Percentiles rank a stretch among this genome's conserved stretches.
phyloP scores from a whole-genome alignment of 306 rosid genomes.

The Arachis hypogaea region DNA sequence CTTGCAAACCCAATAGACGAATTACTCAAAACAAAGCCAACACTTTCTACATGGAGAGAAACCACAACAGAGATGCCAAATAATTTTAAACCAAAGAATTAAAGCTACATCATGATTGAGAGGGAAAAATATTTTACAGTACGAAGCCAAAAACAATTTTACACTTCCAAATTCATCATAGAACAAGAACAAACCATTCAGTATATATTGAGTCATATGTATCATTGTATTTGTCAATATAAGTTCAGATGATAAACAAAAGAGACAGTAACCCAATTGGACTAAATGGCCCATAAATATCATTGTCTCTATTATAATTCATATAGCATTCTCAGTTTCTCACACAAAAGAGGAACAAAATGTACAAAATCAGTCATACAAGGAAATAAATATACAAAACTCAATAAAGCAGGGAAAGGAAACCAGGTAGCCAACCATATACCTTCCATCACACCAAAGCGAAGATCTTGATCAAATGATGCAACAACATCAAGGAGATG shows the following conservation, averaged over 20 bases:
- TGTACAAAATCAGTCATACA: constrained; percentile 12
- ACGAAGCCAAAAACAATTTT: background rate
- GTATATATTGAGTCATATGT: background rate
- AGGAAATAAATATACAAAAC: background rate
- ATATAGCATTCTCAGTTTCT: background rate
- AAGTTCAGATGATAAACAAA: background rate
- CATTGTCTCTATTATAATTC: background rate
- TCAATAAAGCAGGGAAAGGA: background rate
- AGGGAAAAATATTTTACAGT: background rate
- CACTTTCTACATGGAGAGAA: background rate
- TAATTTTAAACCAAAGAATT: background rate
- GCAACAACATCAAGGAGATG: constrained; percentile 51
- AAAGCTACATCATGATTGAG: background rate
- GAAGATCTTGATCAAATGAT: constrained; percentile 54
- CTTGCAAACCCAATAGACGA: background rate
- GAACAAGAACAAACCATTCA: background rate
- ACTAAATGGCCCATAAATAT: background rate
- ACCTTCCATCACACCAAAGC: constrained; percentile 78
- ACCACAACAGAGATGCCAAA: background rate
- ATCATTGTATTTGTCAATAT: background rate
- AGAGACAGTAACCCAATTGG: constrained; percentile 8
- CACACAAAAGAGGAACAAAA: background rate
- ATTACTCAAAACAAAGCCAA: background rate
- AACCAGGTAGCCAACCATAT: background rate
- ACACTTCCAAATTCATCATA: background rate